phyloP scores from a whole-genome alignment of 108 stramenopile genomes.

The Cyclotella cryptica region DNA sequence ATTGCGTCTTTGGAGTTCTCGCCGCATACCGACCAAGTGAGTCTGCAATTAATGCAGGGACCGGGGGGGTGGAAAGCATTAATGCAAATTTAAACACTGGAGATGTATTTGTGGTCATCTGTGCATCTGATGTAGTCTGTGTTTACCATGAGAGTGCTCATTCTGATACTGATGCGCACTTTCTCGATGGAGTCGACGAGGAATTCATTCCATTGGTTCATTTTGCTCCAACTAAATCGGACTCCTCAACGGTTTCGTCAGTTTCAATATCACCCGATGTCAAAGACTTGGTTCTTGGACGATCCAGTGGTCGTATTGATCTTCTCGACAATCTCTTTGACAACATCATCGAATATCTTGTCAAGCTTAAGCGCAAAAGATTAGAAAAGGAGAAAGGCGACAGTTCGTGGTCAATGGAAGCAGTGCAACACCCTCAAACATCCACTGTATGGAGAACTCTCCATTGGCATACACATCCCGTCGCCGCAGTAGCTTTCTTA shows the following conservation, averaged over 20 bases:
- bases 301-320: conserved; percentile 59
- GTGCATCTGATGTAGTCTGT: conserved; percentile 23
- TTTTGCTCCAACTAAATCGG: conserved; percentile 11
- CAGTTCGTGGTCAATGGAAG: neutral
- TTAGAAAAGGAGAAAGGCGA: conserved; percentile 1
- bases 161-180: neutral
- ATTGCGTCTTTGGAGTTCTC: conserved; percentile 40
- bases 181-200: conserved; percentile 1
- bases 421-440: conserved; percentile 56
- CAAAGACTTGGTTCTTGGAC: conserved; percentile 53
- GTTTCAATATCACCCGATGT: conserved; percentile 60
- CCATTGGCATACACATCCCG: conserved; percentile 88
- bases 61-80: conserved; percentile 2
- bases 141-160: conserved; percentile 27
- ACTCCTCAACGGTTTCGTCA: conserved; percentile 10
- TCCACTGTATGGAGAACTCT: conserved; percentile 55
- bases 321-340: conserved; percentile 61
- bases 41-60: neutral
- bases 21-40: conserved; percentile 35
- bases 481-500: conserved; percentile 59
- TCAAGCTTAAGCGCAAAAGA: conserved; percentile 11
- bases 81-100: neutral
- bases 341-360: conserved; percentile 50
- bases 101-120: conserved; percentile 39
- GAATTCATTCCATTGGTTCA: conserved; percentile 16